Conservation (phyloP, 768 basidiomycete genomes). For the Leccinum obscurum region DNA sequence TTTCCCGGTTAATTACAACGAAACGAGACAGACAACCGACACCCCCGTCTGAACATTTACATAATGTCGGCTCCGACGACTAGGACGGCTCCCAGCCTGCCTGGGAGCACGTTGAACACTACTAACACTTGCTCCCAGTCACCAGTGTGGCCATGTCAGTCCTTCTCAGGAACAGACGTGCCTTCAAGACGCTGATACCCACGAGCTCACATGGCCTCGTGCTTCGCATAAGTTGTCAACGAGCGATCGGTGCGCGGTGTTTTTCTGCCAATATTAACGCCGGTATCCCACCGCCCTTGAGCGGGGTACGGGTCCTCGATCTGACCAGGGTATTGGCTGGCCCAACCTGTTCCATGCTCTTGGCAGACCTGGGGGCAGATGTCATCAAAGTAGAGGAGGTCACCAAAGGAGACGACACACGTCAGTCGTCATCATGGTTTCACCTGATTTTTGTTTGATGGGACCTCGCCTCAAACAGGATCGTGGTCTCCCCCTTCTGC, state of each 20-base stretch:
- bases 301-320: conserved; percentile 83
- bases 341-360: conserved; percentile 87
- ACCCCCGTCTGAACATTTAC: conserved; percentile 17
- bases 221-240: background rate
- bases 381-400: conserved; percentile 91
- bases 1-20: conserved; percentile 11
- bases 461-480: conserved; percentile 39
- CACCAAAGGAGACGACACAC: conserved; percentile 84
- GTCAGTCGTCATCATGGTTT: conserved; percentile 40
- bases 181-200: background rate
- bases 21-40: conserved; percentile 26
- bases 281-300: conserved; percentile 76
- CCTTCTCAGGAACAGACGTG: background rate
- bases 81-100: too few relatives aligned
- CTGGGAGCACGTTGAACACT: background rate
- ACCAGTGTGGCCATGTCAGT: conserved; percentile 8
- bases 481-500: conserved; percentile 68
- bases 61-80: conserved; percentile 14
- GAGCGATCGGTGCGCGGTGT: conserved; percentile 5
- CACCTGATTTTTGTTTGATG: conserved; percentile 14
- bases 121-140: background rate
- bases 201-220: background rate
- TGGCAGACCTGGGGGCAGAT: conserved; percentile 92
- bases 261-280: conserved; percentile 16
- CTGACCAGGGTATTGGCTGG: conserved; percentile 91